Evolutionary conservation across 352 stramenopile genomes (phyloP).

Genomic region (Peronospora destructor): DNA sequence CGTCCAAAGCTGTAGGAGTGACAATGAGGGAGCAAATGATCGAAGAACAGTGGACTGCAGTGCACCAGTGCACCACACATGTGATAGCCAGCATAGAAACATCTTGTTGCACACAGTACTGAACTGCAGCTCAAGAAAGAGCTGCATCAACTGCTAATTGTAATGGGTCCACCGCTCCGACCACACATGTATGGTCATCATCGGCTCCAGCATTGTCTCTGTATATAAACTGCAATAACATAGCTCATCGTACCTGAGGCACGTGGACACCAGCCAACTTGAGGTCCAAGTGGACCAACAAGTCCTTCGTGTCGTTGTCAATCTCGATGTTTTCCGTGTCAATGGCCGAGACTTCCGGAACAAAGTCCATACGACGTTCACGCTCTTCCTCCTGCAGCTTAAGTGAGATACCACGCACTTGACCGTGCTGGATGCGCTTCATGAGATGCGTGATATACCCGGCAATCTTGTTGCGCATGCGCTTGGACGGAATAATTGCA

Average conservation of each 20-base stretch:
- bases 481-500: conserved; percentile 98
- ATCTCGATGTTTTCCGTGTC: conserved; percentile 93
- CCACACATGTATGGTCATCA: conserved; percentile 31
- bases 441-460: conserved; percentile 99
- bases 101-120: no score
- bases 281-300: conserved; percentile 94
- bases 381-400: conserved; percentile 99
- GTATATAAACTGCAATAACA: conserved; percentile 1
- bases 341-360: conserved; percentile 95
- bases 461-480: conserved; percentile 99
- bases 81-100: neutral
- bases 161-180: conserved; percentile 65
- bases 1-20: conserved; percentile 12
- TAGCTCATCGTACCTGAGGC: conserved; percentile 61
- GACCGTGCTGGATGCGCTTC: conserved; percentile 99
- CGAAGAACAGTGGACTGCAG: conserved; percentile 2
- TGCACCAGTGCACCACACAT: neutral
- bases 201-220: conserved; percentile 78
- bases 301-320: conserved; percentile 97
- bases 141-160: conserved; percentile 7
- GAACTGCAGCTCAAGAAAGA: neutral
- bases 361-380: conserved; percentile 99
- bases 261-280: conserved; percentile 88
- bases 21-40: conserved; percentile 50
- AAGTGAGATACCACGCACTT: conserved; percentile 98